phyloP scores from a whole-genome alignment of 2,329 filamentous ascomycete genomes.

The Aspergillus sp. region DNA sequence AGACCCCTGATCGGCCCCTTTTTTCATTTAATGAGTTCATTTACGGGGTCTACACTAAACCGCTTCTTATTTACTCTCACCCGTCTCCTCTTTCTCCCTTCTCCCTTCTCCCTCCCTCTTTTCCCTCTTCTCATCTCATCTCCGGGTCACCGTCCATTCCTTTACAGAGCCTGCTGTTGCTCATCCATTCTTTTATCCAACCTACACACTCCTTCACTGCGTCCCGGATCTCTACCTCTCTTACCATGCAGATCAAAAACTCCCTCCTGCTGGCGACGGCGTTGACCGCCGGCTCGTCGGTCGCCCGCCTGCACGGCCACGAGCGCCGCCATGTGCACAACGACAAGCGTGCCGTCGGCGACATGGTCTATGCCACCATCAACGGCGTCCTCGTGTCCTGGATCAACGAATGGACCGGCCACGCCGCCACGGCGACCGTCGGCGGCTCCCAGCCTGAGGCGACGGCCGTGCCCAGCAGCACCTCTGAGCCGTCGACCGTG shows the following conservation, averaged over 20 bases:
- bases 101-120: constrained; percentile 6
- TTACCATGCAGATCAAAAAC: constrained; percentile 40
- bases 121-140: constrained; percentile 5
- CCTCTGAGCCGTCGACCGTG: constrained; percentile 13
- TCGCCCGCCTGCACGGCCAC: constrained; percentile 39
- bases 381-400: constrained; percentile 33
- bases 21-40: constrained; percentile 17
- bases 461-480: constrained; percentile 12
- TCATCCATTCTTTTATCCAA: constrained; percentile 9
- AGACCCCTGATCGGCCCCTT: constrained; percentile 21
- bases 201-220: constrained; percentile 3
- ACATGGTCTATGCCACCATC: constrained; percentile 33
- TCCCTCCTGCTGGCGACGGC: constrained; percentile 36
- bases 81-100: constrained; percentile 4
- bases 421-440: constrained; percentile 15
- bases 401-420: constrained; percentile 36
- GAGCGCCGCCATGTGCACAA: constrained; percentile 37
- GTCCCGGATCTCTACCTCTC: constrained; percentile 3
- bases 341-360: constrained; percentile 33
- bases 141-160: constrained; percentile 15
- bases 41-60: constrained; percentile 5
- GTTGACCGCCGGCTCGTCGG: constrained; percentile 35
- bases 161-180: constrained; percentile 5
- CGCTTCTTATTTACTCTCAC: constrained; percentile 2
- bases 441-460: constrained; percentile 10